Conservation (phyloP, 2,329 filamentous ascomycete species). For the Coniochaeta sp. region DNA sequence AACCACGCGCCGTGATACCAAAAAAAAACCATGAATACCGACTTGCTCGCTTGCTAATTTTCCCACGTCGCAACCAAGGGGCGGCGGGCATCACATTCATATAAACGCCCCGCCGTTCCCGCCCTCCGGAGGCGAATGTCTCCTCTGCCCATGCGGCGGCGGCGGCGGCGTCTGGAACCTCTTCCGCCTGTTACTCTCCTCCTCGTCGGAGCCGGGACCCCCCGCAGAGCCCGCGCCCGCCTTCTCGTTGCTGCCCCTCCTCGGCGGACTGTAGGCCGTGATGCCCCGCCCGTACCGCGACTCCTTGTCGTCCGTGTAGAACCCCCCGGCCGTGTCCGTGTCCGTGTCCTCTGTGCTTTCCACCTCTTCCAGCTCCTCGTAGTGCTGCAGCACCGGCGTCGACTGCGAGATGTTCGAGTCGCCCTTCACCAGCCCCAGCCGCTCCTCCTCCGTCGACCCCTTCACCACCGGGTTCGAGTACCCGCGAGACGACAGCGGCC, state of each 20-base stretch:
- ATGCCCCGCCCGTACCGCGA: conserved; percentile 33
- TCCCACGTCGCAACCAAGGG: not conserved
- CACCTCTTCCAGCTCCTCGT: conserved; percentile 18
- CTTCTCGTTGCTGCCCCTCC: conserved; percentile 18
- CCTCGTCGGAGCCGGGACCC: conserved; percentile 3
- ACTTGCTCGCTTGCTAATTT: not conserved
- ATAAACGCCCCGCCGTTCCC: conserved; percentile 16
- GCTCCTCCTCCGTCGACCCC: conserved; percentile 72
- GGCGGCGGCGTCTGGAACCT: conserved; percentile 6
- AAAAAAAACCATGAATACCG: not conserved
- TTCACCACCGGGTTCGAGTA: conserved; percentile 35
- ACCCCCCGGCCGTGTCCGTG: conserved; percentile 23
- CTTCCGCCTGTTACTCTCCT: conserved; percentile 15
- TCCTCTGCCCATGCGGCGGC: conserved; percentile 7
- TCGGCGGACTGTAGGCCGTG: conserved; percentile 24
- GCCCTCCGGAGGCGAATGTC: conserved; percentile 10
- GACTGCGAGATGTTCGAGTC: conserved; percentile 52
- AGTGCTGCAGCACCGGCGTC: conserved; percentile 25
- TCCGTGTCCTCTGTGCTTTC: conserved; percentile 24
- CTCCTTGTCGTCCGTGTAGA: conserved; percentile 20
- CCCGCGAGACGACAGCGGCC: conserved; percentile 23
- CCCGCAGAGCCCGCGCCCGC: conserved; percentile 11
- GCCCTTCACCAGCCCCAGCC: conserved; percentile 73
- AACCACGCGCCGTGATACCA: not conserved
- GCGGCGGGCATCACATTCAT: conserved; percentile 11